These are phyloP conservation scores for Tylopilus plumbeoviolaceoides DNA, from an alignment of 768 basidiomycete genomes.

Conservation along the genomic window DNA sequence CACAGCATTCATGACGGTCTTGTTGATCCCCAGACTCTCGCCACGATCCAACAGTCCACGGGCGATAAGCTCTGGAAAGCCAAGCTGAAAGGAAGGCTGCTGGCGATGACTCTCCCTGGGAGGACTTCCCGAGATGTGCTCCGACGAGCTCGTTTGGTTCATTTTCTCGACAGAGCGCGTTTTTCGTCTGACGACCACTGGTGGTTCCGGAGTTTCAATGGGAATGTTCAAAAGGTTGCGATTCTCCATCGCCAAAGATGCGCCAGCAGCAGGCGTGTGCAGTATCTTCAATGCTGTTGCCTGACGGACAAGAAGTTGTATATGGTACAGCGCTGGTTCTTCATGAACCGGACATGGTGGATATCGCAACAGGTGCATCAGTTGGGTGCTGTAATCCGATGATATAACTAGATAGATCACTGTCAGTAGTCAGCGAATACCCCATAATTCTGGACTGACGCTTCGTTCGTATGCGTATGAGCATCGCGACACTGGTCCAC, in stretches of 20 bases:
- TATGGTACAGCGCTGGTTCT: constrained; percentile 47
- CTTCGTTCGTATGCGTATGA: constrained; percentile 88
- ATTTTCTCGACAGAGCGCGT: constrained; percentile 31
- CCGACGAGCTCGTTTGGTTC: constrained; percentile 23
- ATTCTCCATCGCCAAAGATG: constrained; percentile 80
- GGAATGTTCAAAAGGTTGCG: constrained; percentile 71
- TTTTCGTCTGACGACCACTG: constrained; percentile 36
- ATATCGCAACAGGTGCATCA: constrained; percentile 84
- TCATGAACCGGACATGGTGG: constrained; percentile 43
- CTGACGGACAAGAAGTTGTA: constrained; percentile 74
- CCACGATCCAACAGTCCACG: constrained; percentile 70
- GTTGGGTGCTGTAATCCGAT: constrained; percentile 80
- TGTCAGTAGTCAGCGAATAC: constrained; percentile 9
- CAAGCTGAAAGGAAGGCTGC: constrained; percentile 42
- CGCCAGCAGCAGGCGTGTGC: constrained; percentile 69
- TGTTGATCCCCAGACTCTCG: constrained; percentile 81
- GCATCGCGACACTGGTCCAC: constrained; percentile 92
- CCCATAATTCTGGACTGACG: constrained; percentile 44
- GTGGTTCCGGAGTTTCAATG: constrained; percentile 54
- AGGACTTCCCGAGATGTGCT: constrained; percentile 17
- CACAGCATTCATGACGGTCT: constrained; percentile 75
- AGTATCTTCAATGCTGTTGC: constrained; percentile 75
- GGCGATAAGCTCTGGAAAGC: constrained; percentile 67
- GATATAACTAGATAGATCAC: constrained; percentile 59
- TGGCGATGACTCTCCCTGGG: constrained; percentile 36